Evolutionary conservation across 2,329 filamentous ascomycete genomes (phyloP).

Genomic region (Colletotrichum noveboracense): DNA sequence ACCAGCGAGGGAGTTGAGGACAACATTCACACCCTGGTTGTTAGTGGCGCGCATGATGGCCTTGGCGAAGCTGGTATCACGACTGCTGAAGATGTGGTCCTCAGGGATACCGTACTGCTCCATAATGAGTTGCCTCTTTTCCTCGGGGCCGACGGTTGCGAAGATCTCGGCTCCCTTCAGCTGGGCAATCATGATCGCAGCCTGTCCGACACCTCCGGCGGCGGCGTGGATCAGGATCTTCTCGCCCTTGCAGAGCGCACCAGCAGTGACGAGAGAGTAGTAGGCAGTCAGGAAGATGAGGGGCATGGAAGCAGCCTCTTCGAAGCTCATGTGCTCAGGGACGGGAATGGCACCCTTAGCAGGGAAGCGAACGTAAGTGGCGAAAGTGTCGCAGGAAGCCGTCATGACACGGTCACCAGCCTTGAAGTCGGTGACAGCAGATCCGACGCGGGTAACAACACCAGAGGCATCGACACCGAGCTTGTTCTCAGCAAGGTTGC

Average conservation of each 20-base stretch:
- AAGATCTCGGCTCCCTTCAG: slow-evolving; percentile 45
- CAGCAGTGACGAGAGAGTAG: slow-evolving; percentile 30
- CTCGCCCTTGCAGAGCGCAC: slow-evolving; percentile 39
- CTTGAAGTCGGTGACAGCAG: slow-evolving; percentile 29
- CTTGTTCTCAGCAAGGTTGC: slow-evolving; percentile 23
- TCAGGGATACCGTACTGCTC: slow-evolving; percentile 29
- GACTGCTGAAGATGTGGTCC: slow-evolving; percentile 31
- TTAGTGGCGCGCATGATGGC: slow-evolving; percentile 32
- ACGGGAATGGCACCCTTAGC: slow-evolving; percentile 35
- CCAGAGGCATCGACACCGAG: slow-evolving; percentile 38
- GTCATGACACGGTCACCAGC: slow-evolving; percentile 33
- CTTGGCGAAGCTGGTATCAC: slow-evolving; percentile 32
- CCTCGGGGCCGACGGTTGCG: slow-evolving; percentile 38
- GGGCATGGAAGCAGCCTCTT: slow-evolving; percentile 37
- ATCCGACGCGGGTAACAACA: slow-evolving; percentile 34
- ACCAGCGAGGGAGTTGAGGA: slow-evolving; percentile 47
- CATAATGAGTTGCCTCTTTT: slow-evolving; percentile 34
- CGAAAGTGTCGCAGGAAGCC: slow-evolving; percentile 24
- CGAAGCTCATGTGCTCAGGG: slow-evolving; percentile 40
- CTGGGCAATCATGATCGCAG: slow-evolving; percentile 42
- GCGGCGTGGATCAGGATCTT: slow-evolving; percentile 45
- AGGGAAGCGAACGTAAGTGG: slow-evolving; percentile 25
- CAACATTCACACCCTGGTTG: slow-evolving; percentile 37
- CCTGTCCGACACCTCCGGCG: slow-evolving; percentile 43
- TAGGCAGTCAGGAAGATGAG: slow-evolving; percentile 33